Base-by-base conservation (phyloP, 2,329 filamentous ascomycete genomes). In the Fusarium bulbicola region DNA sequence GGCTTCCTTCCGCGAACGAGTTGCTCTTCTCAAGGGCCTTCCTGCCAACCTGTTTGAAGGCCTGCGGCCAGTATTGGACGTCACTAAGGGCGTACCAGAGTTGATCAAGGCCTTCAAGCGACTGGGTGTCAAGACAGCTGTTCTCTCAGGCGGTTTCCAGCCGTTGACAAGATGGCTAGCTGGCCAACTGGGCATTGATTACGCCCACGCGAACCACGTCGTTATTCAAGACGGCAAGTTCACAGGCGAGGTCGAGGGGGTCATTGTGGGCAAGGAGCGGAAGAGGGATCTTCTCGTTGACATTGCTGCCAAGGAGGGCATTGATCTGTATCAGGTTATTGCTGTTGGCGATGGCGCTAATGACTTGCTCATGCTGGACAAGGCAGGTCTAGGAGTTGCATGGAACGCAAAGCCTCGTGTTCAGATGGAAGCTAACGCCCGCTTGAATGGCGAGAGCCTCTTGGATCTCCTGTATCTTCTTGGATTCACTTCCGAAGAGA, bases 131-230 rank as follows among this genome's bases (percentile, higher is more conserved):
- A 95, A 93, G 83, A 94, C 95, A 4, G 96, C 95, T 0, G 95
- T 99, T 10, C 84, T 98, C 37, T 97, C 94, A 39, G 96, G 96
- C 49, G 96, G 96, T 1, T 99, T 99, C 83, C 90, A 93, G 72
- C 95, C 95, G 1, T 84, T 98, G 72, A 97, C 96, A 0, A 88
- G 90, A 64, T 98, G 95, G 94, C 88, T 98, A 40, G 95, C 93
- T 21, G 86, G 86, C 45, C 87, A 94, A 78, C 85, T 99, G 32
- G 94, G 94, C 20, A 89, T 99, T 63, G 93, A 98, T 81, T 91
- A 97, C 79, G 95, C 94, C 0, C 90, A 92, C 80, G 96, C 96
- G 45, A 99, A 99, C 81, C 91, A 95, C 77, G 92, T 95, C 0
- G 88, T 91, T 21, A 86, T 92, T 21, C 90, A 90, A 69, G 84